Percentiles rank a stretch among this genome's conserved stretches.
Evolutionary conservation across 345 rosid species (phyloP).

Genomic region (Aegle marmelos): DNA sequence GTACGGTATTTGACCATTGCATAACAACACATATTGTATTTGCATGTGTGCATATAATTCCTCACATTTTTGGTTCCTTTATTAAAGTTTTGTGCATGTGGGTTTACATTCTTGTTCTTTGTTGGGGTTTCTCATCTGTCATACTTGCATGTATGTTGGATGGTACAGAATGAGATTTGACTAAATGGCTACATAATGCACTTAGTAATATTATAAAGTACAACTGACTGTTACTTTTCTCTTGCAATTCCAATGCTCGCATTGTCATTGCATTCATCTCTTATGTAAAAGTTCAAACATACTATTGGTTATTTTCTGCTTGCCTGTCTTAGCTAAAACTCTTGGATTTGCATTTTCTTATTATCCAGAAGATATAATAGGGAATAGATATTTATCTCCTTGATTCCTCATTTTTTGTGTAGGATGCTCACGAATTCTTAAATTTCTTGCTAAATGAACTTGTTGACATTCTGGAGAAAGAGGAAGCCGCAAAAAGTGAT

Average conservation of each 20-base stretch:
- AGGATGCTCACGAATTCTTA: conserved; percentile 99
- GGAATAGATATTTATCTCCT: conserved; percentile 1
- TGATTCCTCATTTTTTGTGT: conserved; percentile 14
- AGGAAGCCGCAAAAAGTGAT: conserved; percentile 74
- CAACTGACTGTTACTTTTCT: background rate
- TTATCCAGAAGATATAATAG: background rate
- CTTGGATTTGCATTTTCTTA: background rate
- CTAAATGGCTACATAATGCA: background rate
- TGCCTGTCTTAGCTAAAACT: background rate
- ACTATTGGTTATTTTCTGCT: conserved; percentile 9
- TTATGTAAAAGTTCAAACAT: background rate
- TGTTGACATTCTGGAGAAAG: conserved; percentile 97
- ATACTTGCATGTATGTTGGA: background rate
- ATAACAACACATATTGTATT: background rate
- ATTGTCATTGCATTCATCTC: background rate
- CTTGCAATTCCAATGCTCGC: background rate
- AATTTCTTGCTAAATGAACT: conserved; percentile 97
- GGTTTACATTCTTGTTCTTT: no score
- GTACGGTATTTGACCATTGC: background rate
- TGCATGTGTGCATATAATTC: background rate
- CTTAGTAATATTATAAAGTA: background rate
- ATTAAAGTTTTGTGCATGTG: no score
- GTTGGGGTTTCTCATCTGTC: background rate
- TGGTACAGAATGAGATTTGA: background rate
- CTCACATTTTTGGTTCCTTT: background rate